A percentile compares a stretch with the other conserved stretches of the same genome.
Conservation (phyloP, 2,329 filamentous ascomycete species). For the Penicillium sp. region DNA sequence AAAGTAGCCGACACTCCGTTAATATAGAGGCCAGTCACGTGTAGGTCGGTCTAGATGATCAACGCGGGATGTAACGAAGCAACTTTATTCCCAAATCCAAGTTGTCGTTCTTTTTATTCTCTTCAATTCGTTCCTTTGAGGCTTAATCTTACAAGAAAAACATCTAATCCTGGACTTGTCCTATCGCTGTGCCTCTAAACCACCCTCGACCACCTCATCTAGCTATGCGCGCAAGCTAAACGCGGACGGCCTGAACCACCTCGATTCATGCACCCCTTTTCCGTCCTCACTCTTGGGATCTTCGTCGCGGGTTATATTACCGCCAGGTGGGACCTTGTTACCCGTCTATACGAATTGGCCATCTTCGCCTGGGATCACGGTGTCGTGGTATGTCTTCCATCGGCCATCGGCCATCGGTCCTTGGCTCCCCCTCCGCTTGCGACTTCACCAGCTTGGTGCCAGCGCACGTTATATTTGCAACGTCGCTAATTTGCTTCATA, state of each 20-base stretch:
- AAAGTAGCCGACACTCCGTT: not conserved
- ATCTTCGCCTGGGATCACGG: constrained; percentile 99
- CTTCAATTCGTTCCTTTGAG: not conserved
- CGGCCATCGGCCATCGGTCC: constrained; percentile 2
- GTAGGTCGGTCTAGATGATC: constrained; percentile 19
- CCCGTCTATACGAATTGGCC: constrained; percentile 91
- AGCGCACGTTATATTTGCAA: not conserved
- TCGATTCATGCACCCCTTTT: constrained; percentile 90
- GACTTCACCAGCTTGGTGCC: not conserved
- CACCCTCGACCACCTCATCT: constrained; percentile 1
- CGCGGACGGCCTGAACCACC: constrained; percentile 27
- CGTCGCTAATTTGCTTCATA: constrained; percentile 6
- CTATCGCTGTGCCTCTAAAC: not conserved
- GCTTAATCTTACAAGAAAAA: not conserved
- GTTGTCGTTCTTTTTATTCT: not conserved
- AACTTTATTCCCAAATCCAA: not conserved
- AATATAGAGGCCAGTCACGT: constrained; percentile 17
- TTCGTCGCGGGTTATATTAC: constrained; percentile 99
- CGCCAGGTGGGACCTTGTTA: constrained; percentile 97
- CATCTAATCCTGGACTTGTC: not conserved
- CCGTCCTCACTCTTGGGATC: constrained; percentile 90
- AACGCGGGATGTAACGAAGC: constrained; percentile 14
- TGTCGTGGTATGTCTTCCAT: constrained; percentile 70
- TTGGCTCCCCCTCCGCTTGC: constrained; percentile 13
- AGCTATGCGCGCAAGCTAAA: constrained; percentile 37